Conservation (phyloP, 257 asterid species). For the Gynochthodes officinalis region DNA sequence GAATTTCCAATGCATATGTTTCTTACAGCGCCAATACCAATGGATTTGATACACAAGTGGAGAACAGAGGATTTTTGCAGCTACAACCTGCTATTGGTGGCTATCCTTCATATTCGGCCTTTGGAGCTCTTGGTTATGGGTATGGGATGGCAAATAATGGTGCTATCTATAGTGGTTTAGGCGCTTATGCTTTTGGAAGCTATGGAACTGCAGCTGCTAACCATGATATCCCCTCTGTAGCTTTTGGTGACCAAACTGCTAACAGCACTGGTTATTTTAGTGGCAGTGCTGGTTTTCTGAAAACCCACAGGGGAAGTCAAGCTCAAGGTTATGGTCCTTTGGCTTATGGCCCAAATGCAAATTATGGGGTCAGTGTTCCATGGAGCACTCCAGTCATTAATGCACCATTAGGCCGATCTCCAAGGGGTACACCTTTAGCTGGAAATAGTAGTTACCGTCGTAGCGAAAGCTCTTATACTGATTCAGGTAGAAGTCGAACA, state of each 20-base stretch:
- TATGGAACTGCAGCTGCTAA: neutral
- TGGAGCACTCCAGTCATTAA: neutral
- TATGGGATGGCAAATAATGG: neutral
- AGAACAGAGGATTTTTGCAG: constrained; percentile 4
- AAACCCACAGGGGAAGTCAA: constrained; percentile 7
- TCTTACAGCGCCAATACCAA: neutral
- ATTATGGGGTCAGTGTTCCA: constrained; percentile 7
- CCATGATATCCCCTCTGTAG: neutral
- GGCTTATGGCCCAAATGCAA: constrained; percentile 10
- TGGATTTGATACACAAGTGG: constrained; percentile 4
- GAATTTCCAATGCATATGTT: constrained; percentile 1
- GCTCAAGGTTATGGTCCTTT: constrained; percentile 8
- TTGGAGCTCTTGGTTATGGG: constrained; percentile 6
- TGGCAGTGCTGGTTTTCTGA: constrained; percentile 4
- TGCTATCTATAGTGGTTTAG: constrained; percentile 2
- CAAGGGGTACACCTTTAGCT: neutral
- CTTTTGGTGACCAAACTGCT: constrained; percentile 8
- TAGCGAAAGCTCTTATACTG: constrained; percentile 5
- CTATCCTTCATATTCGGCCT: constrained; percentile 14
- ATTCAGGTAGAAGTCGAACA: constrained; percentile 5
- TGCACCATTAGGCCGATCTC: constrained; percentile 1
- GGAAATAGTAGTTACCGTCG: constrained; percentile 9
- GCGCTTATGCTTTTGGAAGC: constrained; percentile 5
- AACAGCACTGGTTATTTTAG: constrained; percentile 1
- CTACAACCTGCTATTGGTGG: constrained; percentile 12